Base-by-base conservation (phyloP, 2,329 filamentous ascomycete species). In the Fusarium sp. region DNA sequence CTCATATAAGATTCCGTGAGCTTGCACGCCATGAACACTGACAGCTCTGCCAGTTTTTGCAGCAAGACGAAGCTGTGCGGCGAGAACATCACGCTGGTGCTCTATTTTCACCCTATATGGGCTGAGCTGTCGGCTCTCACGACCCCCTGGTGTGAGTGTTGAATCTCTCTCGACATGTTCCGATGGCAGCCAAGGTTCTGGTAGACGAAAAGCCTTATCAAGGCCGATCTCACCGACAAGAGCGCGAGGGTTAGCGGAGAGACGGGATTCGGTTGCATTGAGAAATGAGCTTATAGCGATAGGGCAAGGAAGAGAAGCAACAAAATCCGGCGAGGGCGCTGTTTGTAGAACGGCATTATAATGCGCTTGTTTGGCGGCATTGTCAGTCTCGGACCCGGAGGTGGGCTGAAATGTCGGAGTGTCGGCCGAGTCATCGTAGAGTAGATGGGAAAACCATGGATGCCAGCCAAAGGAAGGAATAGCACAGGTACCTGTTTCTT, bases 401-500 rank as follows among this genome's bases (percentile, higher is more conserved):
- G 18, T 48, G 9, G 77, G 73, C 60, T 81, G 79, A 65, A 83
- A 86, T 0, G 83, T 85, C 36, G 80, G 78, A 51, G 77, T 75
- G 35, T 78, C 35, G 41, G 78, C 78, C 26, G 78, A 80, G 79
- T 93, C 90, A 76, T 91, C 88, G 78, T 91, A 94, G 76, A 96
- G 86, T 72, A 93, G 91, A 79, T 95, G 86, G 3, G 93, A 92
- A 81, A 95, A 95, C 93, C 93, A 96, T 2, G 93, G 93, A 79
- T 96, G 93, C 92, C 93, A 95, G 26, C 93, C 93, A 81, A 95
- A 95, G n/a, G 91, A 90, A 0, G 93, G 92, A 7, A 95, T 76
- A 57, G 86, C 75, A 28, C 41, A 59, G 14, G 63, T 44, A 5
- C 47, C 20, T 13, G 39, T 2, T 31, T 51, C 11, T 15, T 24